Evolutionary conservation across 2,329 filamentous ascomycete genomes (phyloP), one percentile per base, ranked within the genome.

Genomic region (Monilinia laxa): DNA sequence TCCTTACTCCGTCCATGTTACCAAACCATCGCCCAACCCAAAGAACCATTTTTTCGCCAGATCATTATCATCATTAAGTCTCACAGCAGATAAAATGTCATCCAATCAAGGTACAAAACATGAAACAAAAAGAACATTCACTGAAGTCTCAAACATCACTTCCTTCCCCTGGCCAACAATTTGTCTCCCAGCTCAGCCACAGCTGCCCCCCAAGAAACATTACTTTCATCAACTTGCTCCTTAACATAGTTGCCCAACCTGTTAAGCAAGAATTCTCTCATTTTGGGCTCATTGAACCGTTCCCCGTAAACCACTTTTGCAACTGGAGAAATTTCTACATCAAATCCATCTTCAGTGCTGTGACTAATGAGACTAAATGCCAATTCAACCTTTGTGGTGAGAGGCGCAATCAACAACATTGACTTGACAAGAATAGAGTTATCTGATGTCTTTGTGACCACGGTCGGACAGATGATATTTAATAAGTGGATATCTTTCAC

Each of bases 291-390:
- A 70, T 92, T 91, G 76, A 93, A 93, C 68, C 85, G 83, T 78
- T 94, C 90, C 0, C 91, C 91, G 75, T 95, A 95, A 2, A 92
- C 80, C 1, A 93, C 86, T 63, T 81, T 82, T 0, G 87, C 90
- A 28, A 79, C 80, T 1, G 83, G 81, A 7, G 78, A 78, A 31
- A 90, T 79, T 18, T 77, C 76, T 47, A 91, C 81, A 0, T 85
- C 81, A 14, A 89, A 78, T 4, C 83, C 81, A n/a, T 81, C 79
- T 0, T 79, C 78, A 0, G 78, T 78, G 59, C 78, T 80, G 12
- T 78, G 77, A 2, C 83, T 79, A 0, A 78, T 79, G 31, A 94
- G 76, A 20, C 82, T 81, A 66, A 94, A 81, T 0, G 76, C 78
- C 1, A 90, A 81, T 70, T 88, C 84, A 2, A 94, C 84, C 72